Evolutionary conservation across 2,329 filamentous ascomycete species (phyloP).

Genomic region (Monilinia fructigena): DNA sequence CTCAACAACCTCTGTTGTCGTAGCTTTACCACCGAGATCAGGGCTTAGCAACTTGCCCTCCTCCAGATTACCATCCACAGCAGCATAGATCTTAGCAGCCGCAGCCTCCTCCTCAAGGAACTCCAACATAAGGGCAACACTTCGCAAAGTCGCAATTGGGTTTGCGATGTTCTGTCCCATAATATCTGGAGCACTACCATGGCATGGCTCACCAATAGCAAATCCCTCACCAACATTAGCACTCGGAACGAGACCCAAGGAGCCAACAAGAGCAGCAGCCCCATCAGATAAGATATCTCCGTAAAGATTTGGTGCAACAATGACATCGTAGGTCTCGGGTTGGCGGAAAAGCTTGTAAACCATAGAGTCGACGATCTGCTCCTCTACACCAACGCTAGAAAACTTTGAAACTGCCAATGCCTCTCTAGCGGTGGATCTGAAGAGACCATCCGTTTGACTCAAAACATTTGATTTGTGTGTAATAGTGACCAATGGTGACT

Average conservation of each 20-base stretch:
- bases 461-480: slow-evolving; percentile 99
- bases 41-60: slow-evolving; percentile 81
- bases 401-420: slow-evolving; percentile 69
- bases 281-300: slow-evolving; percentile 96
- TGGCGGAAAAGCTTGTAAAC: slow-evolving; percentile 99
- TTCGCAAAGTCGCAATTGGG: slow-evolving; percentile 90
- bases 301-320: slow-evolving; percentile 96
- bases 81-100: slow-evolving; percentile 84
- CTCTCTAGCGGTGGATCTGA: slow-evolving; percentile 74
- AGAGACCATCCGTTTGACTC: slow-evolving; percentile 92
- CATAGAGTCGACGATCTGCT: slow-evolving; percentile 99
- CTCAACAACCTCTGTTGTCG: slow-evolving; percentile 80
- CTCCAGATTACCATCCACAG: slow-evolving; percentile 85
- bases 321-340: slow-evolving; percentile 92
- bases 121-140: slow-evolving; percentile 91
- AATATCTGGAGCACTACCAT: slow-evolving; percentile 94
- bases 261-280: slow-evolving; percentile 89
- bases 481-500: slow-evolving; percentile 78
- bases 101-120: slow-evolving; percentile 86
- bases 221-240: slow-evolving; percentile 94
- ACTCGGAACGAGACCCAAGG: slow-evolving; percentile 85
- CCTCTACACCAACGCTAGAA: slow-evolving; percentile 69
- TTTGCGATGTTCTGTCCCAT: slow-evolving; percentile 91
- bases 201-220: slow-evolving; percentile 96
- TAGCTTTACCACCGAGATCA: slow-evolving; percentile 84